Evolutionary conservation across 192 early-diverging fungal genomes (phyloP).

Genomic region (Entomortierella lignicola): DNA sequence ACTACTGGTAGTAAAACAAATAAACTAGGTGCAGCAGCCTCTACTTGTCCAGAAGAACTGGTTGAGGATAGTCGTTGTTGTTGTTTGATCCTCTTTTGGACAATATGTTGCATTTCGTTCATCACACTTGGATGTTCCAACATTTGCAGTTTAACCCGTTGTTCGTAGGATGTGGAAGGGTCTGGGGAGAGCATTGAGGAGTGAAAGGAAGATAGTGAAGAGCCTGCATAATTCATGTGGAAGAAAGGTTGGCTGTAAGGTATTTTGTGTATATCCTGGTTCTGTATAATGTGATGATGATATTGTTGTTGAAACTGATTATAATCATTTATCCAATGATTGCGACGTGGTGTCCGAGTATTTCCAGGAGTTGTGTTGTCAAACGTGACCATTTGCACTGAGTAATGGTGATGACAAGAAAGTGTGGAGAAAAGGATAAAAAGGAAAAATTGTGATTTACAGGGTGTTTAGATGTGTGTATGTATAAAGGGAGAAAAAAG

Average conservation of each 20-base stretch:
- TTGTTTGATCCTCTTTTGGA: slow-evolving; percentile 14
- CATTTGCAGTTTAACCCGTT: slow-evolving; percentile 5
- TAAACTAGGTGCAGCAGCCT: slow-evolving; percentile 4
- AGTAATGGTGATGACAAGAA: neutral
- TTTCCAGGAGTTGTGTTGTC: neutral
- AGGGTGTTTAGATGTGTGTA: neutral
- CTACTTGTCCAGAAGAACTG: neutral
- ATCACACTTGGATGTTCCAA: slow-evolving; percentile 15
- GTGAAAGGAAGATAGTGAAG: neutral
- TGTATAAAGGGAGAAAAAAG: neutral
- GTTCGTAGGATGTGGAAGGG: neutral
- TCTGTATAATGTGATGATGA: too few species aligned
- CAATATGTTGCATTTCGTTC: slow-evolving; percentile 11
- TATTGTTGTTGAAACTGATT: neutral
- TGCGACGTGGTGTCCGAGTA: neutral
- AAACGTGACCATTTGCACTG: neutral
- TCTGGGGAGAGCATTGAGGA: neutral
- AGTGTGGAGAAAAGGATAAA: neutral
- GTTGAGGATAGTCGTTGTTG: slow-evolving; percentile 8
- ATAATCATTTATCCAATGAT: neutral
- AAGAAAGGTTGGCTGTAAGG: too few species aligned
- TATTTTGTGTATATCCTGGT: too few species aligned
- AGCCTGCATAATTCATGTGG: too few species aligned
- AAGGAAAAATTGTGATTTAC: neutral
- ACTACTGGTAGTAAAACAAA: slow-evolving; percentile 18